Evolutionary conservation across 768 basidiomycete genomes (phyloP), one percentile per base, ranked within the genome.

Genomic region (Trametes cinnabarina): DNA sequence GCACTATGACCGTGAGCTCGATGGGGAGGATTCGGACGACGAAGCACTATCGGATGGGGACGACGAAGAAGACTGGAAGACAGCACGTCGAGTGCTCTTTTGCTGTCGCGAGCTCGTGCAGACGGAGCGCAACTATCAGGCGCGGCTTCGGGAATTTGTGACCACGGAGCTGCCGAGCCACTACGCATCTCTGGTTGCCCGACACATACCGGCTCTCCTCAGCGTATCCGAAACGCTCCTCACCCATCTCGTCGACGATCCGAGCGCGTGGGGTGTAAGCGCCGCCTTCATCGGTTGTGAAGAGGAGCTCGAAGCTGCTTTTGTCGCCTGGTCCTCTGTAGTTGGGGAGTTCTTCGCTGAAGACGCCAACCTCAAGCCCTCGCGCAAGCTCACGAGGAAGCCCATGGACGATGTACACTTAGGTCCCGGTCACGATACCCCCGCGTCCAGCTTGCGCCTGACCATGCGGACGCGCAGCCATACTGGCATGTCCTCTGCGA

Each of bases 191-290:
- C 71, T 79, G 14, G 80, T 88, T 75, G 65, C 77, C 20, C 66
- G 75, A 10, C 79, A 87, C 61, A 71, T 84, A 14, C 80, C 76
- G 17, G 76, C 74, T 8, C 77, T 88, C 11, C 73, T 84, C 34
- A 63, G 67, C 17, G 80, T 76, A 19, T 87, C 85, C 26, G 76
- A 81, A 50, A 69, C 69, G 17, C 72, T 87, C 40, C 62, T 85
- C n/a, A 70, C 69, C 19, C 71, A 71, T n/a, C 77, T 86, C 66
- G 76, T 82, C 32, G 76, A 77, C 42, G 85, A 88, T 52, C 87
- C 86, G 14, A 86, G 84, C 42, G 83, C 83, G 3, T 80, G 78
- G 75, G 87, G 87, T 9, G 81, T 88, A 28, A 80, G 84, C 11
- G 74, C 77, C 5, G 82, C 87, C 7, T 85, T 88, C 61, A 71